Percentiles rank a stretch among this genome's conserved stretches.
Conservation (phyloP, 1,139 yeast species). For the Debaryomyces nepalensis region DNA sequence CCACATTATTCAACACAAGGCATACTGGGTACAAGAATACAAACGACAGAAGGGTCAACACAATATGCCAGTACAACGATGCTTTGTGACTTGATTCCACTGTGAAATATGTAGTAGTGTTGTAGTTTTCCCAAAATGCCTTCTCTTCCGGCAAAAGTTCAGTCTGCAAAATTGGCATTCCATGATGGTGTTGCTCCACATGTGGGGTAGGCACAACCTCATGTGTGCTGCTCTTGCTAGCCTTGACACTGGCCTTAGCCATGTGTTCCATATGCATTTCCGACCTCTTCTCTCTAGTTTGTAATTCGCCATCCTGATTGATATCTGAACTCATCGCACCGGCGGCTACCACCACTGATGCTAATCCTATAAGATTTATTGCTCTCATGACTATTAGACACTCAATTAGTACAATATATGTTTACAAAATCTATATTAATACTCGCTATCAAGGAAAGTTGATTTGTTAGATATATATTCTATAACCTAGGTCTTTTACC, state of each 20-base stretch:
- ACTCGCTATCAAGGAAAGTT: background rate
- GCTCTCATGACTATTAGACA: background rate
- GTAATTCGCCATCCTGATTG: background rate
- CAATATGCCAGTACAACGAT: constrained; percentile 63
- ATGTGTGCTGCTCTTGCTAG: constrained; percentile 7
- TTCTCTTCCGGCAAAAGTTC: constrained; percentile 72
- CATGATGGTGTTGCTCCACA: constrained; percentile 62
- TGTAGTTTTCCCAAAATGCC: constrained; percentile 76
- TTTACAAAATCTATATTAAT: background rate
- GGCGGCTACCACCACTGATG: constrained; percentile 6
- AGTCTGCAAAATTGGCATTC: constrained; percentile 75
- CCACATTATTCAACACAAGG: constrained; percentile 64
- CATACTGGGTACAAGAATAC: constrained; percentile 71
- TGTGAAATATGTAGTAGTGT: constrained; percentile 78
- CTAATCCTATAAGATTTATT: background rate
- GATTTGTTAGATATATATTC: background rate
- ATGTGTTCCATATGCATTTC: constrained; percentile 20
- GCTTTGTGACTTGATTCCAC: constrained; percentile 53
- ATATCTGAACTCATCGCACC: constrained; percentile 1
- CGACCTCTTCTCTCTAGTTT: constrained; percentile 1
- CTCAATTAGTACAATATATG: background rate
- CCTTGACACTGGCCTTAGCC: constrained; percentile 3
- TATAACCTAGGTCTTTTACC: constrained; percentile 2
- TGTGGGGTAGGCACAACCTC: constrained; percentile 50
- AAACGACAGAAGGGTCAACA: constrained; percentile 49